Evolutionary conservation across 768 basidiomycete genomes (phyloP), one percentile per base, ranked within the genome.

Genomic region (Tulasnella sp.): DNA sequence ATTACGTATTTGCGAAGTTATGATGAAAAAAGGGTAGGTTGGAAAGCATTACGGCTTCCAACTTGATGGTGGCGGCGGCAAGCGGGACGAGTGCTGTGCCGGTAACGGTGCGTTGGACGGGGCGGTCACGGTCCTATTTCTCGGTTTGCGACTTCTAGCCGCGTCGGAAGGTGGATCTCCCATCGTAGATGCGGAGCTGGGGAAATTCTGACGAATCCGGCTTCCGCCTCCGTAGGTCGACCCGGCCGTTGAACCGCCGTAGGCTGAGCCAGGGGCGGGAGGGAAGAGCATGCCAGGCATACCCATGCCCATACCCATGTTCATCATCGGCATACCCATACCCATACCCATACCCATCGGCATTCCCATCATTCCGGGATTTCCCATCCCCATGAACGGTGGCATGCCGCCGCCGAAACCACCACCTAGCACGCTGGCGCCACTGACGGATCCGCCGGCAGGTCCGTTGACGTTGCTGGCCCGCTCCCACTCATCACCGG

Each of bases 401-500:
- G 13, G n/a, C 61, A 67, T 67, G 26, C 61, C 61, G 80, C 85
- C 83, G 77, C 84, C 84, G 85, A 88, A 85, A 73, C 83, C 84
- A 39, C 83, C 83, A 80, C 81, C 69, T 29, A 32, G n/a, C 29
- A 70, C 4, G 32, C 82, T 79, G 82, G 84, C 80, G 79, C 82
- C 81, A 26, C 85, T 84, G 79, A 77, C 75, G 69, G 55, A 35
- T 67, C 79, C 83, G 9, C 83, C 81, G 20, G 85, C 85, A 79
- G 84, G 86, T 23, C 89, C 88, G 20, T 85, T 86, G 39, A 87
- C 80, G 48, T 85, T 88, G 75, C 92, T 93, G 9, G 89, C 88
- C 44, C 94, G 90, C 82, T 96, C 94, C 94, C 94, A 96, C 82
- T 95, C 93, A 42, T 95, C 94, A 26, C 88, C 93, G n/a, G 94